Percentiles rank a stretch among this genome's conserved stretches.
phyloP scores from a whole-genome alignment of 1,284 basidiomycete genomes.

The Puccinia brachypodii region DNA sequence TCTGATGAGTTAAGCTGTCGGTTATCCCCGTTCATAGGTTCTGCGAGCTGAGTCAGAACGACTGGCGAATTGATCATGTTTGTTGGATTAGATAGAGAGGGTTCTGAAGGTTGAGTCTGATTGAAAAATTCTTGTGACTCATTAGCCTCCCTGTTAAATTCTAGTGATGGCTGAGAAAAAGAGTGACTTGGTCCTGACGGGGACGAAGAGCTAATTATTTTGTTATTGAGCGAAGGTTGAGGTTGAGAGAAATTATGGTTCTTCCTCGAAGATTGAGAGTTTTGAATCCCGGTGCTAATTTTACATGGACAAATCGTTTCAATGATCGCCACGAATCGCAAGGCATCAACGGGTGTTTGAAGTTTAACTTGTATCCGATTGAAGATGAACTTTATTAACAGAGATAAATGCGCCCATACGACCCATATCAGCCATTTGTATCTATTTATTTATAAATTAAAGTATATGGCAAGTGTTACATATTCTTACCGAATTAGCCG shows the following conservation, averaged over 20 bases:
- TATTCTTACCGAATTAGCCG: conserved; percentile 4
- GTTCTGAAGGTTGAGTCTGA: neutral
- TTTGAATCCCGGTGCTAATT: conserved; percentile 11
- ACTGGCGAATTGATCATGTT: neutral
- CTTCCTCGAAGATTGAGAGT: conserved; percentile 6
- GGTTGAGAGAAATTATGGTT: neutral
- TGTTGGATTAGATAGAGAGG: neutral
- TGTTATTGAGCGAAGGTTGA: no score
- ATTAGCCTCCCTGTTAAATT: neutral
- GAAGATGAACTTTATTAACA: conserved; percentile 5
- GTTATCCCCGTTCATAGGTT: neutral
- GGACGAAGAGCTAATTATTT: no score
- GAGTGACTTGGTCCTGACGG: neutral
- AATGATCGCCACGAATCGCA: conserved; percentile 20
- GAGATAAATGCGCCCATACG: neutral
- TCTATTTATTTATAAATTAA: no score
- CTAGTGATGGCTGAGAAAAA: neutral
- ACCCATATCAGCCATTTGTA: neutral
- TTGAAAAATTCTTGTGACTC: neutral
- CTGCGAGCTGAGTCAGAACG: neutral
- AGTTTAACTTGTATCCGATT: conserved; percentile 39
- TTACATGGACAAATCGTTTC: conserved; percentile 45
- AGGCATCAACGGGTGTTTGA: conserved; percentile 24
- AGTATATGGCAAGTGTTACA: conserved; percentile 4
- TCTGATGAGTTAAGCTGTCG: neutral